Conservation (phyloP, 1,284 basidiomycete genomes). For the Naganishia liquefaciens region DNA sequence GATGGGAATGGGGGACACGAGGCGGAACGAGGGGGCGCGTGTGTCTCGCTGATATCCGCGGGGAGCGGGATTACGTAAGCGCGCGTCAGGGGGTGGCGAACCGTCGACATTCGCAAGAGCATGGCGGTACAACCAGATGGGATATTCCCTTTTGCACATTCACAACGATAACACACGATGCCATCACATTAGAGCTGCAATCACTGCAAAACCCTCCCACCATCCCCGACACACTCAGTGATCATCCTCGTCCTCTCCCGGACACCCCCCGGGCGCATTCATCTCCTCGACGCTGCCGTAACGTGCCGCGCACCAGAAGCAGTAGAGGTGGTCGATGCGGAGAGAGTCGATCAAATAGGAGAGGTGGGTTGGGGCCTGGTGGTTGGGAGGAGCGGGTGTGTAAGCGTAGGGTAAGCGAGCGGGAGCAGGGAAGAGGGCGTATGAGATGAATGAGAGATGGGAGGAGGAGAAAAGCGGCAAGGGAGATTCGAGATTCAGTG, state of each 20-base stretch:
- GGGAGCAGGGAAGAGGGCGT: background rate
- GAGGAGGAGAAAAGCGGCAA: too few species aligned
- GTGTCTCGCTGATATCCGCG: background rate
- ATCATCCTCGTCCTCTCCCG: constrained; percentile 53
- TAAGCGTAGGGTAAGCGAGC: background rate
- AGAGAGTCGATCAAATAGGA: constrained; percentile 48
- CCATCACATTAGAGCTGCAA: too few species aligned
- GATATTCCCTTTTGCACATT: too few species aligned
- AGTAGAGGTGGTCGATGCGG: constrained; percentile 50
- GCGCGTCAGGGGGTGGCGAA: background rate
- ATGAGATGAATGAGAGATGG: background rate
- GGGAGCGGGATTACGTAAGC: background rate
- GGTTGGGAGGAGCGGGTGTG: background rate
- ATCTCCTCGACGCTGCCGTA: constrained; percentile 50
- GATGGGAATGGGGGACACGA: background rate
- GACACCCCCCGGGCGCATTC: constrained; percentile 52
- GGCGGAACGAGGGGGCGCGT: background rate
- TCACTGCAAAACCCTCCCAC: too few species aligned
- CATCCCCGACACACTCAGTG: too few species aligned
- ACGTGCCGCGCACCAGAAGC: constrained; percentile 51
- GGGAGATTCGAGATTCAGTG: too few species aligned
- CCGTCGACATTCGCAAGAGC: too few species aligned
- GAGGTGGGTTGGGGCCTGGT: constrained; percentile 46
- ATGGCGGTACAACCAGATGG: too few species aligned
- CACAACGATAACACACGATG: too few species aligned